phyloP scores from a whole-genome alignment of 169 alveolate species.

The Plasmodium malariae region DNA sequence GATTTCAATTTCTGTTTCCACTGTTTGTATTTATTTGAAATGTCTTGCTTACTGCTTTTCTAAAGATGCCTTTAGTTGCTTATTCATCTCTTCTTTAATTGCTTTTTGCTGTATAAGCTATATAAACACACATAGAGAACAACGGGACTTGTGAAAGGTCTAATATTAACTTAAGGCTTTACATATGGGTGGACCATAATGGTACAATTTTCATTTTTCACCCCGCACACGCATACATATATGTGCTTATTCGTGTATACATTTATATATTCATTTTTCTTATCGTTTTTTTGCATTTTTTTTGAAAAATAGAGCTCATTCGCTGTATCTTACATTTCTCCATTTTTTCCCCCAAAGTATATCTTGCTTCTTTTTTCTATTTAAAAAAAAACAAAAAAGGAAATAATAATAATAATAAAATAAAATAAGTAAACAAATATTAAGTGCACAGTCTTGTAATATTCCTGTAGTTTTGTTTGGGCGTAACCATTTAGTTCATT shows the following conservation, averaged over 20 bases:
- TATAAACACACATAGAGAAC: not conserved
- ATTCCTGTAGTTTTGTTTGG: not conserved
- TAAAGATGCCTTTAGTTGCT: constrained; percentile 58
- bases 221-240: not conserved
- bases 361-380: constrained; percentile 72
- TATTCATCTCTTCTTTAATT: constrained; percentile 69
- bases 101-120: constrained; percentile 75
- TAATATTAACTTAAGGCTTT: too few relatives aligned
- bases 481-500: not conserved
- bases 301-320: not conserved
- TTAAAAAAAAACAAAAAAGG: not conserved
- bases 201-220: too few relatives aligned
- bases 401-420: not conserved
- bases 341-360: constrained; percentile 70
- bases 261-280: not conserved
- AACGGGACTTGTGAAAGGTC: too few relatives aligned
- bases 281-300: not conserved
- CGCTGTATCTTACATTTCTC: constrained; percentile 41
- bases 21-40: not conserved
- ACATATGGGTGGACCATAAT: too few relatives aligned
- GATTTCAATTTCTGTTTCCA: not conserved
- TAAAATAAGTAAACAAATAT: not conserved
- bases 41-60: constrained; percentile 50
- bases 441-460: not conserved
- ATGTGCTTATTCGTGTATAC: not conserved